Conservation (phyloP, 495 filamentous ascomycete genomes). For the Penicillium turbatum region DNA sequence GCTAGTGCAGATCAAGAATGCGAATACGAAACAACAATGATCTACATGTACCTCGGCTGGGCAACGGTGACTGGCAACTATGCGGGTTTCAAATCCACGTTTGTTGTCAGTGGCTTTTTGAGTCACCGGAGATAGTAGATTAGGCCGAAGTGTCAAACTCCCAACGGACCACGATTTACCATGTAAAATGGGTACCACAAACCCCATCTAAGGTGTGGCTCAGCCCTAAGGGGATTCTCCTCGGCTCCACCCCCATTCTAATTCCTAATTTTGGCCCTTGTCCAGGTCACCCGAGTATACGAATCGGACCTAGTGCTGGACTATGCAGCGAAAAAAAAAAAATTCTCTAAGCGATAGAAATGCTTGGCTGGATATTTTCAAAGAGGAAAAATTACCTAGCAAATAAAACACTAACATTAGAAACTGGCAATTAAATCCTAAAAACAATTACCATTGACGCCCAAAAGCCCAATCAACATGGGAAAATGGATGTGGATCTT, state of each 20-base stretch:
- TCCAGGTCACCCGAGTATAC: slow-evolving; percentile 6
- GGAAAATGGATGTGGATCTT: background rate
- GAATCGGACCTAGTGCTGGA: slow-evolving; percentile 8
- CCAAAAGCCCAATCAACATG: slow-evolving; percentile 4
- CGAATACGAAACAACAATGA: background rate
- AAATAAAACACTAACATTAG: background rate
- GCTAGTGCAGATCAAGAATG: background rate
- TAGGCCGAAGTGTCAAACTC: slow-evolving; percentile 1
- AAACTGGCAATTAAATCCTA: background rate
- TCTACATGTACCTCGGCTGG: background rate
- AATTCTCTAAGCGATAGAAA: background rate
- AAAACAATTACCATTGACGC: background rate
- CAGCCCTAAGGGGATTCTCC: slow-evolving; percentile 16
- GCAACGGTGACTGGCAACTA: background rate
- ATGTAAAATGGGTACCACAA: background rate
- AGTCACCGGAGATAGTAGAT: slow-evolving; percentile 4
- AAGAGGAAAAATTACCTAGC: background rate
- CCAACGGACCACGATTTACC: background rate
- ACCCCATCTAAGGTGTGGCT: slow-evolving; percentile 19
- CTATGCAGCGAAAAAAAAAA: background rate
- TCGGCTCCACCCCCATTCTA: slow-evolving; percentile 9
- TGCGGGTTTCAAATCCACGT: background rate
- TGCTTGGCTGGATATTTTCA: background rate
- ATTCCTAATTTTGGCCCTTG: slow-evolving; percentile 14
- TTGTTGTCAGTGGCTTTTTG: background rate